Evolutionary conservation across 1,284 basidiomycete species (phyloP).

Genomic region (Puccinia coronata): DNA sequence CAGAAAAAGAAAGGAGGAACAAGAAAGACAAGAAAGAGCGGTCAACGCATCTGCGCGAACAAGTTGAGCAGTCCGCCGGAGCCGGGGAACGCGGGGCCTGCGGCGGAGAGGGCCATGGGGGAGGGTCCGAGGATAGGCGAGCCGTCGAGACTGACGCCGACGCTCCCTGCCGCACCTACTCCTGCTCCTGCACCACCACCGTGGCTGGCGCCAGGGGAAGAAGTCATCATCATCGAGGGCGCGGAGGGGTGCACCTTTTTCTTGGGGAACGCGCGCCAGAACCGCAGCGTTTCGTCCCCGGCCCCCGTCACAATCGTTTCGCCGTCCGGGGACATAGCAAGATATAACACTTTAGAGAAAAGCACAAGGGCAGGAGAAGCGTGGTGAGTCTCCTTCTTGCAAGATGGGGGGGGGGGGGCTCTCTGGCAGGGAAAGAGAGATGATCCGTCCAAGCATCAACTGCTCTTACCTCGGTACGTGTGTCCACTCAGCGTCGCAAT

Average conservation of each 20-base stretch:
- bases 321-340: constrained; percentile 84
- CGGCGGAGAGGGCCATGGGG: not conserved
- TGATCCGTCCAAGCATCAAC: too few relatives aligned
- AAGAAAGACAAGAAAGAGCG: too few relatives aligned
- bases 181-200: not conserved
- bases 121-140: not conserved
- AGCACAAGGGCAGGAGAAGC: too few relatives aligned
- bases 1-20: too few relatives aligned
- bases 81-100: not conserved
- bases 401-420: too few relatives aligned
- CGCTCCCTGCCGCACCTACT: not conserved
- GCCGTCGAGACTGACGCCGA: not conserved
- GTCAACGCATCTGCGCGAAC: constrained; percentile 25
- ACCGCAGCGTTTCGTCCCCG: constrained; percentile 90
- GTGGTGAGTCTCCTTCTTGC: too few relatives aligned
- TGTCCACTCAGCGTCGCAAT: constrained; percentile 93
- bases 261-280: constrained; percentile 66
- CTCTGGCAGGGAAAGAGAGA: too few relatives aligned
- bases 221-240: too few relatives aligned
- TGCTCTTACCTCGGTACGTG: constrained; percentile 72
- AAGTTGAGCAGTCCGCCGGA: constrained; percentile 1
- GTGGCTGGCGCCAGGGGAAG: not conserved
- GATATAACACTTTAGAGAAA: constrained; percentile 56
- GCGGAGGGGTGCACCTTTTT: too few relatives aligned
- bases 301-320: constrained; percentile 98